phyloP scores from a whole-genome alignment of 352 stramenopile species.

The Globisporangium ultimum region DNA sequence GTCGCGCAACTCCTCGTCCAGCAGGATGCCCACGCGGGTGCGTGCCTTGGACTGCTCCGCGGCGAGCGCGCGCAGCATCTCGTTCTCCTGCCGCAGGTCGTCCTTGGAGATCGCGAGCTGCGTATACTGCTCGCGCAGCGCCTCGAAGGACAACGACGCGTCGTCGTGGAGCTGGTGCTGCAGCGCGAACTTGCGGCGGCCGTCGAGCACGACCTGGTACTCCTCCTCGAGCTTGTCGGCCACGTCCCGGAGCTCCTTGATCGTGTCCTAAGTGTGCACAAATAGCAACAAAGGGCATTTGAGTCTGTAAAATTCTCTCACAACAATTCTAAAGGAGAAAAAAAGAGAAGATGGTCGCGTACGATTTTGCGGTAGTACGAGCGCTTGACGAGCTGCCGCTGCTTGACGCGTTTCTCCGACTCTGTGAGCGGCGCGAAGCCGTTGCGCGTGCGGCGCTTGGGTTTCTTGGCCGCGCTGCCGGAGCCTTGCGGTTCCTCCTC shows the following conservation, averaged over 20 bases:
- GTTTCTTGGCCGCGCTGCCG: not conserved
- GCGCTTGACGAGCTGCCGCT: slow-evolving; percentile 61
- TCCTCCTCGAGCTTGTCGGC: slow-evolving; percentile 47
- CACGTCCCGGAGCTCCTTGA: slow-evolving; percentile 47
- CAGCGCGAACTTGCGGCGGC: slow-evolving; percentile 13
- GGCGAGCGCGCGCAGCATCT: slow-evolving; percentile 34
- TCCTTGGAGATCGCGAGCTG: slow-evolving; percentile 53
- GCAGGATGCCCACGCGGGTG: slow-evolving; percentile 52
- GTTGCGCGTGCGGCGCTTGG: slow-evolving; percentile 17
- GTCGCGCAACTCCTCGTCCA: slow-evolving; percentile 54
- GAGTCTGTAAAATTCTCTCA: no score
- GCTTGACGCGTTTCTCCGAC: slow-evolving; percentile 63
- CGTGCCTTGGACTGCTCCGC: slow-evolving; percentile 60
- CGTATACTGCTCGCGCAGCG: slow-evolving; percentile 45
- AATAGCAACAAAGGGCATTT: no score
- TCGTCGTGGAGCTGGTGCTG: slow-evolving; percentile 2
- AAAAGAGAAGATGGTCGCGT: slow-evolving; percentile 23
- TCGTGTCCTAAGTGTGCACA: slow-evolving; percentile 32
- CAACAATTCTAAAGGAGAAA: no score
- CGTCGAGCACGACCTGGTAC: slow-evolving; percentile 33
- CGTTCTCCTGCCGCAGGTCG: slow-evolving; percentile 54
- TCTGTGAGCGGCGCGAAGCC: slow-evolving; percentile 39
- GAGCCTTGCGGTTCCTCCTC: not conserved
- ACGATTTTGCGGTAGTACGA: slow-evolving; percentile 80
- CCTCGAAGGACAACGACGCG: slow-evolving; percentile 20